Conservation (phyloP, 192 early-diverging fungal genomes). For the Blastocladiella britannica region DNA sequence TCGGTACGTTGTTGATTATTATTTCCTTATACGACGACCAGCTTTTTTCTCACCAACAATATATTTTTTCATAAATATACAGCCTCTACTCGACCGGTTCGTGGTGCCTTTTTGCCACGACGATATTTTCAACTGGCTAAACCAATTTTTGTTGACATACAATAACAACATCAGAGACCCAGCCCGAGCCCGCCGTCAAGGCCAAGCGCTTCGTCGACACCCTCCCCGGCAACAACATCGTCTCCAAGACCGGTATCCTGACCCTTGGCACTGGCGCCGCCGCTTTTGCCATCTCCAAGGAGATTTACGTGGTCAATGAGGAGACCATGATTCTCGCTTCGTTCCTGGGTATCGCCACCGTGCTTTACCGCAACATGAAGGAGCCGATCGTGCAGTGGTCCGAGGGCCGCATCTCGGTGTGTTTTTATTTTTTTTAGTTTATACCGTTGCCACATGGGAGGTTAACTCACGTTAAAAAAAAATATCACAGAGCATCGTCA, state of each 20-base stretch:
- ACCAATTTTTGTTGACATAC: too few relatives aligned
- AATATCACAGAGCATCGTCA: conserved; percentile 45
- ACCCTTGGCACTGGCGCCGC: conserved; percentile 62
- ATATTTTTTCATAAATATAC: too few relatives aligned
- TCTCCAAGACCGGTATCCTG: conserved; percentile 75
- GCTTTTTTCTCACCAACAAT: too few relatives aligned
- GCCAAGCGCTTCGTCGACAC: conserved; percentile 79
- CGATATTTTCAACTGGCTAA: too few relatives aligned
- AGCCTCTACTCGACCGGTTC: too few relatives aligned
- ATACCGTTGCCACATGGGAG: background rate
- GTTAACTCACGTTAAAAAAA: background rate
- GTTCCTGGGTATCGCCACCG: conserved; percentile 55
- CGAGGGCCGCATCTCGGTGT: conserved; percentile 25
- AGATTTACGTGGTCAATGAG: conserved; percentile 91
- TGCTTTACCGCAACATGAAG: conserved; percentile 57
- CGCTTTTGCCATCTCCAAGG: conserved; percentile 81
- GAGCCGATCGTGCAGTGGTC: conserved; percentile 68
- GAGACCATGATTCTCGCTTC: conserved; percentile 68
- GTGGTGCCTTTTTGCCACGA: too few relatives aligned
- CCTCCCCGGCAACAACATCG: conserved; percentile 71
- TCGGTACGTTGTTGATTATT: too few relatives aligned
- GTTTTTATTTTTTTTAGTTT: background rate
- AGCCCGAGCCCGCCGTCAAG: conserved; percentile 52
- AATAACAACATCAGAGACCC: conserved; percentile 17
- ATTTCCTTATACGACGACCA: too few relatives aligned